Conservation (phyloP, 352 stramenopile genomes). For the Phytopythium chamaehyphon region DNA sequence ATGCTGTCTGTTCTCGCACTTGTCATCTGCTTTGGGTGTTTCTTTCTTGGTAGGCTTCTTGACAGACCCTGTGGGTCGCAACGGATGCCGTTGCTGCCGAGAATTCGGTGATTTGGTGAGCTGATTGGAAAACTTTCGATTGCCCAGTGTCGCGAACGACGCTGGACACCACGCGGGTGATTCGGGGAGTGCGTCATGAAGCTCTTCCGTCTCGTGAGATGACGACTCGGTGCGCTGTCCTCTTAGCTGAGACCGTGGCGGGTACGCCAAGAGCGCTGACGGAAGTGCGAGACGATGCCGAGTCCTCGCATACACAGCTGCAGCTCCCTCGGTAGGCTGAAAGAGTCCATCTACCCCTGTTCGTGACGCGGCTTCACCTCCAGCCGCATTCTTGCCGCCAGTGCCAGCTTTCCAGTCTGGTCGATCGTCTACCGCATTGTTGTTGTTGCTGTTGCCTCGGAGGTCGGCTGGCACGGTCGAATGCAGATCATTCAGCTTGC, state of each 20-base stretch:
- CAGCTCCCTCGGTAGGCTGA: constrained; percentile 32
- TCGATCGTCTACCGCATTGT: constrained; percentile 12
- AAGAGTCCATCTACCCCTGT: constrained; percentile 39
- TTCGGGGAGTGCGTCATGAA: constrained; percentile 1
- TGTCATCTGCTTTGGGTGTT: constrained; percentile 14
- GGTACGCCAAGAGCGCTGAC: constrained; percentile 1
- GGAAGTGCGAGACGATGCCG: not conserved
- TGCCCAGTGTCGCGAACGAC: constrained; percentile 14
- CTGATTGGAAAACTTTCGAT: not conserved
- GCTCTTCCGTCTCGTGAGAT: constrained; percentile 14
- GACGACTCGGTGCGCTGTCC: not conserved
- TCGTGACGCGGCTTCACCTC: constrained; percentile 11
- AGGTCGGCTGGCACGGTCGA: constrained; percentile 42
- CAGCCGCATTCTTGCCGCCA: not conserved
- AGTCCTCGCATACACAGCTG: constrained; percentile 1
- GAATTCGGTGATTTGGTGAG: constrained; percentile 3
- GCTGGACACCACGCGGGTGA: constrained; percentile 35
- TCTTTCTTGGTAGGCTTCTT: not conserved
- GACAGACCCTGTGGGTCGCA: constrained; percentile 6
- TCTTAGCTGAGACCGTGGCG: not conserved
- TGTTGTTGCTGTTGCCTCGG: constrained; percentile 7
- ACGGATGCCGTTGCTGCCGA: constrained; percentile 25
- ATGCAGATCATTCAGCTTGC: constrained; percentile 36
- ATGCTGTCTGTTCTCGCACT: constrained; percentile 25
- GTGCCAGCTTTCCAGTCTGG: constrained; percentile 10